phyloP scores from a whole-genome alignment of 352 stramenopile species.

The Lagenidium giganteum region DNA sequence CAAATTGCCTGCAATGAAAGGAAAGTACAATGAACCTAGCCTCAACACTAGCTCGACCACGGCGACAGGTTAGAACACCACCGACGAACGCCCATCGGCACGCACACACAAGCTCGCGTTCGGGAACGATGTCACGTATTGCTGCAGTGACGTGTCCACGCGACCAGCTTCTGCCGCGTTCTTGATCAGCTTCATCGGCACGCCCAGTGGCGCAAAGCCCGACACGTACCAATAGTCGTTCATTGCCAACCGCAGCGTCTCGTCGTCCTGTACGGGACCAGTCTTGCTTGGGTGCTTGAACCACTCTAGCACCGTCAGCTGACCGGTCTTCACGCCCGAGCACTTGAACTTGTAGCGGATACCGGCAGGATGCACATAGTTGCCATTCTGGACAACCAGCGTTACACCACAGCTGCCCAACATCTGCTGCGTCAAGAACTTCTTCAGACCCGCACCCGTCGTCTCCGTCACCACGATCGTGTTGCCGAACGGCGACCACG shows the following conservation, averaged over 20 bases:
- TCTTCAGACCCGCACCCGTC: too few relatives aligned
- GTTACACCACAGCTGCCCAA: slow-evolving; percentile 7
- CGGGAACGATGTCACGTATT: slow-evolving; percentile 9
- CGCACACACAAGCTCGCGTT: slow-evolving; percentile 11
- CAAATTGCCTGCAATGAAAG: too few relatives aligned
- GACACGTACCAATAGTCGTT: slow-evolving; percentile 11
- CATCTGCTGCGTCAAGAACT: too few relatives aligned
- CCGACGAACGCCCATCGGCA: slow-evolving; percentile 5
- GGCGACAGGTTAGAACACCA: slow-evolving; percentile 11
- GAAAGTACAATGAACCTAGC: too few relatives aligned
- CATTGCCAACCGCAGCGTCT: slow-evolving; percentile 8
- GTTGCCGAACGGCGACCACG: slow-evolving; percentile 22
- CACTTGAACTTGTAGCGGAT: slow-evolving; percentile 17
- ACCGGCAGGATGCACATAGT: slow-evolving; percentile 14
- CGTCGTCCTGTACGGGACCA: slow-evolving; percentile 8
- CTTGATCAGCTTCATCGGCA: neutral
- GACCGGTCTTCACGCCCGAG: slow-evolving; percentile 1
- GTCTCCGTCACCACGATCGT: too few relatives aligned
- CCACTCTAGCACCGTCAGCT: slow-evolving; percentile 10
- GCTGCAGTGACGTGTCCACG: slow-evolving; percentile 9
- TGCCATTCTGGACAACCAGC: too few relatives aligned
- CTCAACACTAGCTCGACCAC: too few relatives aligned
- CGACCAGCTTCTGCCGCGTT: slow-evolving; percentile 3
- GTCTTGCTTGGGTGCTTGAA: slow-evolving; percentile 10
- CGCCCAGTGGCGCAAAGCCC: slow-evolving; percentile 4